Base-by-base conservation (phyloP, 23 red algal genomes). In the Porphyridium purpureum region DNA sequence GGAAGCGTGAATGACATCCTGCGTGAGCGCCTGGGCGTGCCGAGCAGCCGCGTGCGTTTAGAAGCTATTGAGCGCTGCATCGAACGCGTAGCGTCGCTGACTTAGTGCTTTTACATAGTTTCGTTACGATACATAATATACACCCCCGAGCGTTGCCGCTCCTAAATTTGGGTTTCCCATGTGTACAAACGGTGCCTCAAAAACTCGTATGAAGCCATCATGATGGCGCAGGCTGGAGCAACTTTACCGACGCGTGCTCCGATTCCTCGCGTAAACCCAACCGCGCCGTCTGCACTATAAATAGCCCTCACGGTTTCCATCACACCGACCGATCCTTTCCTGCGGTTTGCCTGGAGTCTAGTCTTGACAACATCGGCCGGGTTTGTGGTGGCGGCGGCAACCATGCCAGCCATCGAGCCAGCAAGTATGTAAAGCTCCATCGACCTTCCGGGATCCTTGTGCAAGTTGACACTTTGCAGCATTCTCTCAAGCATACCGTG, bases 361-460 rank as follows among this genome's bases (percentile, higher is more conserved):
- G 90, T 98, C 47, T 98, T 98, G 6, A 98, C 50, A 1, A 98
- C 90, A 54, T 98, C 90, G 22, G 90, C 80, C 25, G 90, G 90
- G 34, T 68, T 78, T 1, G 90, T 98, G 28, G 69, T 49, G 22
- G 70, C 20, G 0, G 90, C 90, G 14, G 90, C 90, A 27, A 76
- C 36, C 52, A 69, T 66, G 14, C 90, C 90, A 15, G 90, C 80
- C n/a, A 62, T 57, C 1, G 62, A 64, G 4, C 90, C 90, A 15
- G 78, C 59, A 33, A 44, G 25, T 28, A 83, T 29, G 53, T 70
- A 74, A 20, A 76, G 56, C 7, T 26, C 14, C 35, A 47, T 55
- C 25, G 48, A 15, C 38, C 31, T 54, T n/a, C 57, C 64, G 21
- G 1, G 7, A 0, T 7, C 57, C 25, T 33, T 50, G 6, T 58